phyloP scores from a whole-genome alignment of 2,329 filamentous ascomycete genomes.

The Aspergillus flavus region DNA sequence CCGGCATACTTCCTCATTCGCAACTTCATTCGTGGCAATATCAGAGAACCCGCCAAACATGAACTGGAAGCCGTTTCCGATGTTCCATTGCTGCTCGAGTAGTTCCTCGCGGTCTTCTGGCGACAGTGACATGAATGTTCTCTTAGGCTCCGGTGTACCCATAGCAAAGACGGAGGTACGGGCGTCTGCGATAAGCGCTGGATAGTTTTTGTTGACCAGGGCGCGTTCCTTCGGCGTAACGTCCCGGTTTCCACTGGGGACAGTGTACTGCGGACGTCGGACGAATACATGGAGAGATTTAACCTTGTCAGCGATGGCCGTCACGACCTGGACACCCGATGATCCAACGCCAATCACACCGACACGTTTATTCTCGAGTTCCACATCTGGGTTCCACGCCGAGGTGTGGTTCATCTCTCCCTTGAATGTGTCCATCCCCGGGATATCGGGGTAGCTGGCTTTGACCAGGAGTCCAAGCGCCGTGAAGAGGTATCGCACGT shows the following conservation, averaged over 20 bases:
- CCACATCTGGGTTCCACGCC: conserved; percentile 52
- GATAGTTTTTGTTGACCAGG: conserved; percentile 13
- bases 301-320: conserved; percentile 30
- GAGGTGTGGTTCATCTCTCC: conserved; percentile 58
- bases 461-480: conserved; percentile 32
- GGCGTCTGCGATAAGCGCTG: conserved; percentile 7
- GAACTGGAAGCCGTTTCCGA: conserved; percentile 10
- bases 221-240: conserved; percentile 30
- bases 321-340: conserved; percentile 31
- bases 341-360: conserved; percentile 47
- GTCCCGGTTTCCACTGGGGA: conserved; percentile 34
- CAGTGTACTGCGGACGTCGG: conserved; percentile 40
- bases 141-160: conserved; percentile 11
- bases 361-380: conserved; percentile 50
- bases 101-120: conserved; percentile 13
- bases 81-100: conserved; percentile 15
- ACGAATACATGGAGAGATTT: conserved; percentile 36
- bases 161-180: conserved; percentile 10
- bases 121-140: conserved; percentile 7
- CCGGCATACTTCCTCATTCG: conserved; percentile 42
- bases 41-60: conserved; percentile 36
- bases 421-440: conserved; percentile 54
- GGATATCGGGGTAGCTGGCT: conserved; percentile 56
- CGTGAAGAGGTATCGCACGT: conserved; percentile 18
- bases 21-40: conserved; percentile 36